A percentile compares a stretch with the other conserved stretches of the same genome.
These are phyloP conservation scores for Elongisporangium undulatum DNA, from an alignment of 352 stramenopile species.

Conservation along the genomic window DNA sequence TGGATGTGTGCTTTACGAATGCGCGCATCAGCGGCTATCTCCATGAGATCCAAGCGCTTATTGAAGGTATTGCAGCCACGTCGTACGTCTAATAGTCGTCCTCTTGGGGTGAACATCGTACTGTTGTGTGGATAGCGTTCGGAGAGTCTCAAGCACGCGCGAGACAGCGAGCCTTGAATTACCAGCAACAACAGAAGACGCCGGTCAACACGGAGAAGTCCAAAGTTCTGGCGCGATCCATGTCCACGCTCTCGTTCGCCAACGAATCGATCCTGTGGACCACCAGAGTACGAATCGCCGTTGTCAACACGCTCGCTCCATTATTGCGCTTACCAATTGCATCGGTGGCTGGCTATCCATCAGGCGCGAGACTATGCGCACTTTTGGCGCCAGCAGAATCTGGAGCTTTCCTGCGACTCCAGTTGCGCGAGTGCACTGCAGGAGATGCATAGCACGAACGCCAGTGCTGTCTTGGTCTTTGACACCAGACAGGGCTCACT, in stretches of 20 bases:
- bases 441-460: constrained; percentile 20
- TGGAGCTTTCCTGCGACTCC: constrained; percentile 20
- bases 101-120: too few species aligned
- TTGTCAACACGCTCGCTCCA: too few species aligned
- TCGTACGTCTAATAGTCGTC: background rate
- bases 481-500: background rate
- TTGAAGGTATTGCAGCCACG: constrained; percentile 25
- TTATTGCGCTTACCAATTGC: too few species aligned
- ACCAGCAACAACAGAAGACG: background rate
- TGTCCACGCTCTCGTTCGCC: constrained; percentile 5
- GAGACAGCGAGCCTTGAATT: background rate
- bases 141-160: background rate
- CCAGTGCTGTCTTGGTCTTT: constrained; percentile 19
- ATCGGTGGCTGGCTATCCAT: too few species aligned
- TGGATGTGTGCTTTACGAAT: constrained; percentile 59
- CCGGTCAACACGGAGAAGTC: background rate
- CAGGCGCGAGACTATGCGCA: constrained; percentile 34
- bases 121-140: too few species aligned
- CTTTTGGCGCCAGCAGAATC: constrained; percentile 38
- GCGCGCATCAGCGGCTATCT: constrained; percentile 45
- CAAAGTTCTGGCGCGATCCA: constrained; percentile 8
- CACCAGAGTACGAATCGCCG: background rate
- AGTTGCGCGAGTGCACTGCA: constrained; percentile 26
- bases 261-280: constrained; percentile 12
- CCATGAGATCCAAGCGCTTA: constrained; percentile 40